These are phyloP conservation scores for Ophiocordyceps robertsii DNA, from an alignment of 2,329 filamentous ascomycete genomes.

Conservation along the genomic window DNA sequence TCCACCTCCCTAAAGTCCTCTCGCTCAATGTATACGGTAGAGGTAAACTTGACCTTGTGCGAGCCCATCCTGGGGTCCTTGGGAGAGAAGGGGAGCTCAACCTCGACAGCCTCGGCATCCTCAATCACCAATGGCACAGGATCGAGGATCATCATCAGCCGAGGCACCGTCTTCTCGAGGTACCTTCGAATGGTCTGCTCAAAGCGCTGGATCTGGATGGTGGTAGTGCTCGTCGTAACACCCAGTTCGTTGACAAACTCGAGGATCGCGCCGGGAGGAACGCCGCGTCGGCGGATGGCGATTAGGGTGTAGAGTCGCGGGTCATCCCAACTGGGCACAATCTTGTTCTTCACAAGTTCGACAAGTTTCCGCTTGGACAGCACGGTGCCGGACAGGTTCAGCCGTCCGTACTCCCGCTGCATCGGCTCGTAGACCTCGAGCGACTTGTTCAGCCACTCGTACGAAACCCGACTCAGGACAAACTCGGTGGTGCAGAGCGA, in stretches of 20 bases:
- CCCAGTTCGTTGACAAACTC: slow-evolving; percentile 86
- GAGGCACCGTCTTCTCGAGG: slow-evolving; percentile 75
- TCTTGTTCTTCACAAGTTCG: slow-evolving; percentile 62
- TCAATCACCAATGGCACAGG: slow-evolving; percentile 74
- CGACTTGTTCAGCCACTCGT: slow-evolving; percentile 77
- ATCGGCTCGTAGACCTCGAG: slow-evolving; percentile 80
- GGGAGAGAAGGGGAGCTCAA: slow-evolving; percentile 68
- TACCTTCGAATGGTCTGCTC: slow-evolving; percentile 77
- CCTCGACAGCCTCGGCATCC: slow-evolving; percentile 47
- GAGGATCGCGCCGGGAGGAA: slow-evolving; percentile 78
- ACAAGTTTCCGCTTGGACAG: slow-evolving; percentile 77
- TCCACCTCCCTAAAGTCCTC: slow-evolving; percentile 67
- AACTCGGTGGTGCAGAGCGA: slow-evolving; percentile 92
- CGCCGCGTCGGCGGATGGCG: slow-evolving; percentile 67
- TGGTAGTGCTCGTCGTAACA: slow-evolving; percentile 68
- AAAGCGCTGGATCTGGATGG: slow-evolving; percentile 71
- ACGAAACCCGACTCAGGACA: slow-evolving; percentile 68
- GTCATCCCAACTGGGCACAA: slow-evolving; percentile 82
- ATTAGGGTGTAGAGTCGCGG: slow-evolving; percentile 82
- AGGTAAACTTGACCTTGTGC: slow-evolving; percentile 52
- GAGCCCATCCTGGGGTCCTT: slow-evolving; percentile 60
- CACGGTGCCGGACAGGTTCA: slow-evolving; percentile 70
- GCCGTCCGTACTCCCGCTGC: slow-evolving; percentile 65
- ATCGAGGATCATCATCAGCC: slow-evolving; percentile 80
- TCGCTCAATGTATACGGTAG: slow-evolving; percentile 74